Evolutionary conservation across 176 grass and related monocot genomes (phyloP).

Genomic region (Microstegium vimineum): DNA sequence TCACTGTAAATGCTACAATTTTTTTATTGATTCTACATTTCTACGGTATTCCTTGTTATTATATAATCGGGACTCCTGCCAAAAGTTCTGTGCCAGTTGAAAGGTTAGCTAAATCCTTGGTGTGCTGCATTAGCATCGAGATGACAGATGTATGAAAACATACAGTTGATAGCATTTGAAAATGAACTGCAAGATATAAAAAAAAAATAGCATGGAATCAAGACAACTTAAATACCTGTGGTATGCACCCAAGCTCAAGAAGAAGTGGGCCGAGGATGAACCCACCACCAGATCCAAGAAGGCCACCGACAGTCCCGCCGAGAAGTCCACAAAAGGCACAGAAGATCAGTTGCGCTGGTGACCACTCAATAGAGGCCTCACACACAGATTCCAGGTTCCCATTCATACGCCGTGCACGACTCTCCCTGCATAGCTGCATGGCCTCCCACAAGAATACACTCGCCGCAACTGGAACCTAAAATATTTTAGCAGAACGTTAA

Average conservation of each 20-base stretch:
- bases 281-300: conserved; percentile 89
- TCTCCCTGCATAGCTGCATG: conserved; percentile 61
- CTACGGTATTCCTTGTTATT: neutral
- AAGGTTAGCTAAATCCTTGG: neutral
- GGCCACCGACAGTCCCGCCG: conserved; percentile 84
- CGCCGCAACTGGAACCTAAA: conserved; percentile 57
- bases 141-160: neutral
- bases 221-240: conserved; percentile 57
- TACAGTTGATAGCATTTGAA: neutral
- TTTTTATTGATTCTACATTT: neutral
- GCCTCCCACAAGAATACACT: conserved; percentile 76
- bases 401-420: conserved; percentile 48
- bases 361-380: conserved; percentile 89
- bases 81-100: neutral
- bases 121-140: neutral
- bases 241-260: conserved; percentile 93
- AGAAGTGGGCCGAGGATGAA: conserved; percentile 97
- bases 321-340: conserved; percentile 84
- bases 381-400: conserved; percentile 84
- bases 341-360: conserved; percentile 68
- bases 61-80: neutral
- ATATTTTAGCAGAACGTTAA: conserved; percentile 14
- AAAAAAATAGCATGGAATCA: neutral
- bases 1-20: neutral
- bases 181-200: neutral